Evolutionary conservation across 306 rosid species (phyloP).

Genomic region (Malus asiatica): DNA sequence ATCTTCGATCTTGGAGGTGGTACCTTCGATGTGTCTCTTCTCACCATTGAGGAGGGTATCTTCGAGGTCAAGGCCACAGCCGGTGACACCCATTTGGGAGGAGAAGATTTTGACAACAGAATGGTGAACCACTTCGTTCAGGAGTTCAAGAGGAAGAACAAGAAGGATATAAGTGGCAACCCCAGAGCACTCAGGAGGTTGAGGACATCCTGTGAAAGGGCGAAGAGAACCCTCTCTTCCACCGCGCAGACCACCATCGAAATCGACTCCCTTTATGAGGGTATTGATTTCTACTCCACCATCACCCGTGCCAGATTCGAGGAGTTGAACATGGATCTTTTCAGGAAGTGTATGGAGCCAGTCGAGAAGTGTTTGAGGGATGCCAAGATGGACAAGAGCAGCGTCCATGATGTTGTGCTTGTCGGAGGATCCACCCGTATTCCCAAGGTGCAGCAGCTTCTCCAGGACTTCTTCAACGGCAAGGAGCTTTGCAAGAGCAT

Average conservation of each 20-base stretch:
- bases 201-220: conserved; percentile 65
- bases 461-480: conserved; percentile 59
- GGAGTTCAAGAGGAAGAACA: conserved; percentile 64
- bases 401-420: conserved; percentile 54
- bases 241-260: conserved; percentile 68
- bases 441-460: conserved; percentile 63
- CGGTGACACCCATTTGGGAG: conserved; percentile 70
- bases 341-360: conserved; percentile 67
- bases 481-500: conserved; percentile 74
- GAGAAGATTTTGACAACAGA: conserved; percentile 62
- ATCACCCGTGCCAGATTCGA: conserved; percentile 66
- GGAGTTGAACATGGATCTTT: conserved; percentile 67
- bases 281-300: conserved; percentile 60
- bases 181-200: conserved; percentile 66
- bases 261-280: conserved; percentile 65
- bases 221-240: conserved; percentile 53
- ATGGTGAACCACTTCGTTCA: conserved; percentile 68
- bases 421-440: conserved; percentile 74
- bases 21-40: conserved; percentile 66
- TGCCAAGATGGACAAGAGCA: conserved; percentile 64
- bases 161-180: conserved; percentile 66
- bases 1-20: conserved; percentile 71
- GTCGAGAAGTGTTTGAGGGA: conserved; percentile 71
- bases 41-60: conserved; percentile 70
- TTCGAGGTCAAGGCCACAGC: conserved; percentile 74